These are phyloP conservation scores for Monosporascus ibericus DNA, from an alignment of 2,329 filamentous ascomycete species.

Conservation along the genomic window DNA sequence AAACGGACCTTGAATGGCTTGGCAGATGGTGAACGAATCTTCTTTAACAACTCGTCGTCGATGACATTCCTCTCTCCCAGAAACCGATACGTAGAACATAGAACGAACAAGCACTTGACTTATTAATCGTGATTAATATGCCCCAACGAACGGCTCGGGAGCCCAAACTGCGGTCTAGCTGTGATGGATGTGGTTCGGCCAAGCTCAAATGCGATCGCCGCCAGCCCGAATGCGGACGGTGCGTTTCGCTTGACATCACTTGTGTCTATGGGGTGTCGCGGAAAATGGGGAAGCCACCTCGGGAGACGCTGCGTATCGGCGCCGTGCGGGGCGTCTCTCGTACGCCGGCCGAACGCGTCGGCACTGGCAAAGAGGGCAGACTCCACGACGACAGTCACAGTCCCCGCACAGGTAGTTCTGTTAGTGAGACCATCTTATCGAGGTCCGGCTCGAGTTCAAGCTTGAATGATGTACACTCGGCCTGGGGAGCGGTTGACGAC, in stretches of 20 bases:
- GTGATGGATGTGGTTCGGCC: constrained; percentile 9
- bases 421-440: constrained; percentile 2
- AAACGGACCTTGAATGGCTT: not conserved
- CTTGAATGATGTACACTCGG: constrained; percentile 1
- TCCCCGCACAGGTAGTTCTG: not conserved
- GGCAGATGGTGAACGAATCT: not conserved
- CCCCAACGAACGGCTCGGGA: not conserved
- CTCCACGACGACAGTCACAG: not conserved
- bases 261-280: constrained; percentile 19
- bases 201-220: constrained; percentile 12
- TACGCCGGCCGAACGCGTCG: not conserved
- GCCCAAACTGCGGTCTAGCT: constrained; percentile 10
- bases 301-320: constrained; percentile 5
- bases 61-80: not conserved
- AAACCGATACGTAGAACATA: not conserved
- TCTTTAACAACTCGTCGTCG: not conserved
- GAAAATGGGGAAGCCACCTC: constrained; percentile 17
- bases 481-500: constrained; percentile 3
- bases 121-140: not conserved
- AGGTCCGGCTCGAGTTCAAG: constrained; percentile 1
- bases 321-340: not conserved
- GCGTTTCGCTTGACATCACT: constrained; percentile 2
- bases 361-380: not conserved
- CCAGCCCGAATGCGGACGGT: constrained; percentile 8
- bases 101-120: not conserved